Conservation (phyloP, 1,284 basidiomycete species). For the Violaceomyces palustris region DNA sequence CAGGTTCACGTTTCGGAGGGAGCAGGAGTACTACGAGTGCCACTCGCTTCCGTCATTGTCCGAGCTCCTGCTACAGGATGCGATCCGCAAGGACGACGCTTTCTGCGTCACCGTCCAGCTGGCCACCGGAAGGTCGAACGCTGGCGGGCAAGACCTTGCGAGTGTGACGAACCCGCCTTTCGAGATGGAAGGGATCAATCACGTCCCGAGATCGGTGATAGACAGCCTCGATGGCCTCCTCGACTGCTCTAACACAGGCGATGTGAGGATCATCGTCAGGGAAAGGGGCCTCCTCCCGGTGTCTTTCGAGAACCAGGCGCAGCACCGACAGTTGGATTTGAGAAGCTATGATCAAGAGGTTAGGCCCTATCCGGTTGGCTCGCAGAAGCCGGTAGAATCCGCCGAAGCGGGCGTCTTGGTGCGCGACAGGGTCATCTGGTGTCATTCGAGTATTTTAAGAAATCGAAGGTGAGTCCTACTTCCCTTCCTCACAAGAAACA, state of each 20-base stretch:
- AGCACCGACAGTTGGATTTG: no score
- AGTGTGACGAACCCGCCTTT: slow-evolving; percentile 13
- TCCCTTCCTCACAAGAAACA: no score
- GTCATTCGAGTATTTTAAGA: slow-evolving; percentile 60
- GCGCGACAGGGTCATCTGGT: slow-evolving; percentile 62
- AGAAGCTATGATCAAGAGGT: no score
- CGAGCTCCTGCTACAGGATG: slow-evolving; percentile 22
- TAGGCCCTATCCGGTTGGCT: slow-evolving; percentile 20
- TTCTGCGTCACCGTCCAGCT: slow-evolving; percentile 43
- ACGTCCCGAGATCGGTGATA: slow-evolving; percentile 33
- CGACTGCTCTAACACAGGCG: slow-evolving; percentile 45
- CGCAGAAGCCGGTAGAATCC: not conserved
- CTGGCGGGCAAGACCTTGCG: not conserved
- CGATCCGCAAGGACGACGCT: slow-evolving; percentile 23
- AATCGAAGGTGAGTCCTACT: no score
- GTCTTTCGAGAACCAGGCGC: slow-evolving; percentile 3
- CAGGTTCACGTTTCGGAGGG: slow-evolving; percentile 27
- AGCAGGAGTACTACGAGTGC: slow-evolving; percentile 38
- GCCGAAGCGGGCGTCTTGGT: slow-evolving; percentile 27
- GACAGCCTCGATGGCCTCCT: slow-evolving; percentile 32
- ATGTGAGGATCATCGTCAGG: slow-evolving; percentile 43
- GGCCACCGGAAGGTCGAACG: slow-evolving; percentile 26
- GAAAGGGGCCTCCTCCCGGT: slow-evolving; percentile 36
- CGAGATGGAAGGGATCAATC: slow-evolving; percentile 24
- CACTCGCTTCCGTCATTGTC: slow-evolving; percentile 34